Evolutionary conservation across 139 green algal species (phyloP).

Genomic region (Coccomyxa sp.): DNA sequence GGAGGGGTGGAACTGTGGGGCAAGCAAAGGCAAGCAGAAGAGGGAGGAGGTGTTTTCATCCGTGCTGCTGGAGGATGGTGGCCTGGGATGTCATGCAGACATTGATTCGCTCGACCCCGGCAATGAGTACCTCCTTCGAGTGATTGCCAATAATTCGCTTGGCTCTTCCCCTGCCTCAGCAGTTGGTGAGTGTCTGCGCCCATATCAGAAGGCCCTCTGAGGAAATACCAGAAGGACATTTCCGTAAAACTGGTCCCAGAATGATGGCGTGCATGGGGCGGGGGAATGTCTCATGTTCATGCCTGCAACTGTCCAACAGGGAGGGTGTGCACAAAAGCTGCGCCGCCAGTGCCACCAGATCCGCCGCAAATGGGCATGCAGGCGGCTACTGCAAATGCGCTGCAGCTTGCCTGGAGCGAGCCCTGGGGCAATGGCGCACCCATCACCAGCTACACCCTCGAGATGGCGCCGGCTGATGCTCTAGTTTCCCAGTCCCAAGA

Average conservation of each 20-base stretch:
- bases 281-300: background rate
- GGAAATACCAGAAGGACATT: background rate
- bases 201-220: background rate
- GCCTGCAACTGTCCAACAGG: background rate
- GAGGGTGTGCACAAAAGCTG: background rate
- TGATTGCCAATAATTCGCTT: constrained; percentile 44
- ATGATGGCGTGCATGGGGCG: background rate
- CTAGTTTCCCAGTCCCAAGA: background rate
- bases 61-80: background rate
- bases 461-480: background rate
- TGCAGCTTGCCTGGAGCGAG: constrained; percentile 4
- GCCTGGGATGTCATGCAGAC: constrained; percentile 8
- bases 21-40: background rate
- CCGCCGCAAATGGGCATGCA: background rate
- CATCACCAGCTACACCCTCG: background rate
- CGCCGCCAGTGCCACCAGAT: background rate
- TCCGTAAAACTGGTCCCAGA: background rate
- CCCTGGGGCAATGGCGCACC: background rate
- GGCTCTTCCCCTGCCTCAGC: constrained; percentile 23
- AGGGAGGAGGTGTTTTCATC: background rate
- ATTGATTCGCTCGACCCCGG: constrained; percentile 30
- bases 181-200: background rate
- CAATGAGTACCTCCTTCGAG: constrained; percentile 46
- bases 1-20: background rate
- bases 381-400: background rate